Evolutionary conservation across 139 green algal genomes (phyloP).

Genomic region (Microglena sp.): DNA sequence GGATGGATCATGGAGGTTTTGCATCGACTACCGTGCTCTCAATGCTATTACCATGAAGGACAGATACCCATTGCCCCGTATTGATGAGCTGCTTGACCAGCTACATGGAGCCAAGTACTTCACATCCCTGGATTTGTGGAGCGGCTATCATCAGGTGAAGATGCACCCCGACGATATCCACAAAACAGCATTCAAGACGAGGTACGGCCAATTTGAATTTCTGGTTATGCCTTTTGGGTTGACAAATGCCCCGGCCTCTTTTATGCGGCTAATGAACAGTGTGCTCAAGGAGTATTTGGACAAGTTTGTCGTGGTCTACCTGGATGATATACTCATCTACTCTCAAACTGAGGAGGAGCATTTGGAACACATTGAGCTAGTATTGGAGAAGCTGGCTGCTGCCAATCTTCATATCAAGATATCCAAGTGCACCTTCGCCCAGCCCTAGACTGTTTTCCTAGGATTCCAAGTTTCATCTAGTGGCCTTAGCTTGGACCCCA

Average conservation of each 20-base stretch:
- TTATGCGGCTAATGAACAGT: slow-evolving; percentile 44
- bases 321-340: slow-evolving; percentile 39
- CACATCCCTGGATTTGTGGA: slow-evolving; percentile 28
- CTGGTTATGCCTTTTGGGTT: slow-evolving; percentile 38
- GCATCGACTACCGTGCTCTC: slow-evolving; percentile 41
- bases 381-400: slow-evolving; percentile 14
- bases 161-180: slow-evolving; percentile 25
- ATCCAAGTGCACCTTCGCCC: slow-evolving; percentile 32
- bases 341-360: slow-evolving; percentile 33
- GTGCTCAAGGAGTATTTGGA: slow-evolving; percentile 23
- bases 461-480: slow-evolving; percentile 1
- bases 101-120: slow-evolving; percentile 34
- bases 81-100: slow-evolving; percentile 41
- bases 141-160: slow-evolving; percentile 36
- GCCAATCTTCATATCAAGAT: slow-evolving; percentile 22
- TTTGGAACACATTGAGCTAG: slow-evolving; percentile 20
- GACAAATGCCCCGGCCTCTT: slow-evolving; percentile 46
- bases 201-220: slow-evolving; percentile 38
- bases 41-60: slow-evolving; percentile 47
- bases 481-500: slow-evolving; percentile 4
- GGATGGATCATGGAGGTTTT: slow-evolving; percentile 39
- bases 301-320: slow-evolving; percentile 28
- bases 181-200: slow-evolving; percentile 42
- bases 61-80: slow-evolving; percentile 30
- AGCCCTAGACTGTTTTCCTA: neutral